Evolutionary conservation across 108 stramenopile genomes (phyloP), one percentile per base, ranked within the genome.

Genomic region (Skeletonema menzelii): DNA sequence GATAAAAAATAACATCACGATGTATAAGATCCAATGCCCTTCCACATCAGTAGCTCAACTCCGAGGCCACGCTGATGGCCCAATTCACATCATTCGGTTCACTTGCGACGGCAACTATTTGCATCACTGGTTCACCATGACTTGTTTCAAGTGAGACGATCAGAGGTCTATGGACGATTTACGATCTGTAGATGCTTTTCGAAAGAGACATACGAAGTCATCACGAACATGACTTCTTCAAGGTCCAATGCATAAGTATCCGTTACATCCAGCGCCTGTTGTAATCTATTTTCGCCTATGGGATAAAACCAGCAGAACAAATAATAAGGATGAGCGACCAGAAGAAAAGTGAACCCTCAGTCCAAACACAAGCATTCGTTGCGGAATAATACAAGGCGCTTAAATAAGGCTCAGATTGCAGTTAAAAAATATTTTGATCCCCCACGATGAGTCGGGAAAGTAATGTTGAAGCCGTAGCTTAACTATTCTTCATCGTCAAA

Each of bases 101-200:
- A 75, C 79, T 27, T 26, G 70, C 38, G 87, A 92, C 76, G 91
- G 88, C 15, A 88, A 87, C 67, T 91, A 92, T 67, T n/a, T 88
- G 87, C 49, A 62, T 92, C 46, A 95, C 94, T 15, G 94, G 86
- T 46, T 17, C 0, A 19, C 44, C 15, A 46, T 46, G 17, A 17
- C 0, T 46, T 17, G 35, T 11, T 37, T 37, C 35, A 37, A 11
- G 11, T 37, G 35, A 11, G 0, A 4, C 8, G 10, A n/a, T n/a
- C n/a, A n/a, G n/a, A n/a, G n/a, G n/a, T n/a, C n/a, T n/a, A n/a
- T n/a, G n/a, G n/a, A n/a, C n/a, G n/a, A n/a, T n/a, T n/a, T n/a
- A n/a, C n/a, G n/a, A n/a, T n/a, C n/a, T n/a, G n/a, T n/a, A n/a
- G n/a, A n/a, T n/a, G n/a, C n/a, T n/a, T n/a, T n/a, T n/a, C n/a